These are phyloP conservation scores for Kuraishia piskuri DNA, from an alignment of 805 yeast species.

Conservation along the genomic window DNA sequence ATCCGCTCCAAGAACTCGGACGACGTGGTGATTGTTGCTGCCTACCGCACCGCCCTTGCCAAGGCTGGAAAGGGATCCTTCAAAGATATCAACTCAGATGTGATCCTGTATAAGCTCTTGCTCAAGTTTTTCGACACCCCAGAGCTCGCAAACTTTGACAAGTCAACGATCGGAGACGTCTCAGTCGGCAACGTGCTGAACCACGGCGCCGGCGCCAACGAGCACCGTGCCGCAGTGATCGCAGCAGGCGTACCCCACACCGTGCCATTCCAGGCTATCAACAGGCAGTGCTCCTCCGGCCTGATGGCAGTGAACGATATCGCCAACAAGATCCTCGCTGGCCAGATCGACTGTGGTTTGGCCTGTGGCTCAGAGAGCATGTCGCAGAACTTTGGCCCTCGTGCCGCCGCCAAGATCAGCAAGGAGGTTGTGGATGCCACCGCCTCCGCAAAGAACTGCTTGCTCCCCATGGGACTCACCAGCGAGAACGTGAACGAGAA, in stretches of 20 bases:
- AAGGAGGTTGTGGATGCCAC: constrained; percentile 30
- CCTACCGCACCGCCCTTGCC: constrained; percentile 85
- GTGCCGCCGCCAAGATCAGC: constrained; percentile 56
- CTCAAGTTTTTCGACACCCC: constrained; percentile 45
- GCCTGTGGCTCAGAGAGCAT: constrained; percentile 94
- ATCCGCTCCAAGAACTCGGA: constrained; percentile 57
- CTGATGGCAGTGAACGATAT: constrained; percentile 84
- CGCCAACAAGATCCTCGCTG: constrained; percentile 78
- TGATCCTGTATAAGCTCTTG: constrained; percentile 58
- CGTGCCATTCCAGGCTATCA: constrained; percentile 73
- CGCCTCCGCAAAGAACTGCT: constrained; percentile 57
- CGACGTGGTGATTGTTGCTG: constrained; percentile 86
- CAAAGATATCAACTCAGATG: constrained; percentile 78
- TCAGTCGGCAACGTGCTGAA: constrained; percentile 89
- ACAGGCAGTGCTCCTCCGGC: constrained; percentile 95
- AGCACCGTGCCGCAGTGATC: constrained; percentile 85
- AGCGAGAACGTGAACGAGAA: constrained; percentile 80
- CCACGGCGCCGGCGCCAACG: constrained; percentile 90
- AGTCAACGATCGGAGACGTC: constrained; percentile 64
- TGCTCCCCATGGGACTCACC: constrained; percentile 95
- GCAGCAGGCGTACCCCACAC: constrained; percentile 86
- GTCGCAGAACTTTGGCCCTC: constrained; percentile 85
- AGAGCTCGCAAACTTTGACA: constrained; percentile 39
- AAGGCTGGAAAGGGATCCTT: constrained; percentile 84
- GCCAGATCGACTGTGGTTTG: constrained; percentile 86